phyloP scores from a whole-genome alignment of 257 asterid genomes.

The Fraxinus anomala region DNA sequence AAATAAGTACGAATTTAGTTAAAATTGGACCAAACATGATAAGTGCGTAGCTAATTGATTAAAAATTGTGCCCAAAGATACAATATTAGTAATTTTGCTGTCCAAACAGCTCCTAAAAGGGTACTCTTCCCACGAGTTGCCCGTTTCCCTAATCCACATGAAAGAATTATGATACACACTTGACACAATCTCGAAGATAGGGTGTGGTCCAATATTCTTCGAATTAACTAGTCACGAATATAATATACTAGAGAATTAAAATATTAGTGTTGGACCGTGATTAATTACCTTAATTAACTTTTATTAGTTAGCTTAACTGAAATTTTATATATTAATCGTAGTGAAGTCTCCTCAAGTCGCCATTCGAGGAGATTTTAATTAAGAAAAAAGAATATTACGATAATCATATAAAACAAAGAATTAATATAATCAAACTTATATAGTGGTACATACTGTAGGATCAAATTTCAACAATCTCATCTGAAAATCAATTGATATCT shows the following conservation, averaged over 20 bases:
- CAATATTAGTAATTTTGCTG: not conserved
- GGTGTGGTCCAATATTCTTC: constrained; percentile 34
- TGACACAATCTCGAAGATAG: constrained; percentile 8
- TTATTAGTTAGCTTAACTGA: no score
- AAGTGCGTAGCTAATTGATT: not conserved
- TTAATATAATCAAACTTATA: no score
- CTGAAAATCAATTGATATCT: no score
- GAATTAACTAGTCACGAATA: not conserved
- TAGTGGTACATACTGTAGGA: no score
- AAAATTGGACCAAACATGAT: not conserved
- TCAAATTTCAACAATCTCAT: no score
- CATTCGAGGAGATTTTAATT: no score
- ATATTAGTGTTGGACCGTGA: not conserved
- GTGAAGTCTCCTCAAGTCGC: no score
- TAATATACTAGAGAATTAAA: not conserved
- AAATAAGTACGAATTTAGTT: not conserved
- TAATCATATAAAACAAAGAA: no score
- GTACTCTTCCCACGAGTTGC: constrained; percentile 25
- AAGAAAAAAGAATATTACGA: no score
- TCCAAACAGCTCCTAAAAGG: not conserved
- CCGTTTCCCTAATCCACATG: constrained; percentile 31
- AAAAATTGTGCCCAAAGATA: not conserved
- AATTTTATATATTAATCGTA: no score
- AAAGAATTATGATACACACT: constrained; percentile 29
- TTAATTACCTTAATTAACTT: constrained; percentile 3